Percentiles rank a stretch among this genome's conserved stretches.
These are phyloP conservation scores for Multifurca ochricompacta DNA, from an alignment of 768 basidiomycete species.

Conservation along the genomic window DNA sequence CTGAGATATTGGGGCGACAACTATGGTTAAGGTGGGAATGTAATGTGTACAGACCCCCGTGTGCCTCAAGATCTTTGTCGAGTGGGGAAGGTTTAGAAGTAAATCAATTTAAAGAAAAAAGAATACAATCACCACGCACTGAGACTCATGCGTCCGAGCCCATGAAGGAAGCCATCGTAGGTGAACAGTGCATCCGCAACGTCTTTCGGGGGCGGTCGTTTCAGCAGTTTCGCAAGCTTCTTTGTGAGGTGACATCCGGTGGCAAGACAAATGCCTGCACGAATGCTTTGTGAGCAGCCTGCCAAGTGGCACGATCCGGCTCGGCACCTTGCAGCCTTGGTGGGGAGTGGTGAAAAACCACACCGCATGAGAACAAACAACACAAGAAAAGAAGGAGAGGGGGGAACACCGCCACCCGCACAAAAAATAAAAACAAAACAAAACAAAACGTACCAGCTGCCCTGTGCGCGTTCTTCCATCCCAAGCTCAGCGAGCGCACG, in stretches of 20 bases:
- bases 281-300: conserved; percentile 50
- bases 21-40: conserved; percentile 87
- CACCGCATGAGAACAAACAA: conserved; percentile 15
- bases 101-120: neutral
- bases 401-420: no score
- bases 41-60: conserved; percentile 78
- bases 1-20: conserved; percentile 72
- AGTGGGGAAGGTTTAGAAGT: neutral
- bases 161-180: conserved; percentile 67
- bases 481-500: conserved; percentile 63
- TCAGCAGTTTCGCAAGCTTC: conserved; percentile 50
- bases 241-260: conserved; percentile 41
- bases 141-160: conserved; percentile 71
- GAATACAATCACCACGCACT: conserved; percentile 40
- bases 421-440: neutral
- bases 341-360: no score
- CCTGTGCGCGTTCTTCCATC: conserved; percentile 56
- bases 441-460: conserved; percentile 33
- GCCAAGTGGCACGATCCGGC: conserved; percentile 62
- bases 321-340: conserved; percentile 35
- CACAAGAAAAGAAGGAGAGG: neutral
- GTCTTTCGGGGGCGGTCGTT: conserved; percentile 38
- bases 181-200: conserved; percentile 57
- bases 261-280: conserved; percentile 59
- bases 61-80: conserved; percentile 63